Evolutionary conservation across 306 rosid genomes (phyloP), one percentile per base, ranked within the genome.

Genomic region (Cicer pinnatifidum): DNA sequence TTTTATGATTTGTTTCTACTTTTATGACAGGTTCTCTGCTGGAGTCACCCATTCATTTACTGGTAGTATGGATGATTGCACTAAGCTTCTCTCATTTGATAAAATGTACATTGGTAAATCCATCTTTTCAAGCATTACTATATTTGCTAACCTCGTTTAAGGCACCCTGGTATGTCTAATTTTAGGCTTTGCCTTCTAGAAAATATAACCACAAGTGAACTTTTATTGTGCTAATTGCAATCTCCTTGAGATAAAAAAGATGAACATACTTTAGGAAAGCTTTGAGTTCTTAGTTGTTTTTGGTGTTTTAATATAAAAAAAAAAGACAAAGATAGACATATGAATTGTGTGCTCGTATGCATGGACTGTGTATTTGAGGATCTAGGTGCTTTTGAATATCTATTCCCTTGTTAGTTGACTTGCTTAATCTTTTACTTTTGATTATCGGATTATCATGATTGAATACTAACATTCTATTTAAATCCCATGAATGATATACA

Each of bases 31-130:
- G 85, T 91, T 94, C 73, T 79, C 75, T 66, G 90, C 77, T 45
- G 97, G 97, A 78, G 97, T 94, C 52, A 64, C 93, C 72, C 98
- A 94, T 85, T 91, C 98, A 73, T 94, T 94, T 89, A 89, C 98
- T 13, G 98, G 83, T 67, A 82, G 88, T 72, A 82, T 82, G 45
- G 98, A 89, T 52, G 97, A 94, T 81, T 58, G 95, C 57, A 82
- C 64, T 62, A 91, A 84, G 84, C 96, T 94, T 87, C 97, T 91
- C 73, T 79, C 89, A 57, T 85, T 91, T 81, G 84, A 77, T 67
- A 87, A 91, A 64, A 85, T 91, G 82, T 89, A 89, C 76, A 87
- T 94, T 67, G 96, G 97, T 94, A 83, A 82, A 58, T 74, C 17
- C 75, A 68, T 38, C 41, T 46, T 40, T 60, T 76, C 65, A 46